Evolutionary conservation across 2,329 filamentous ascomycete genomes (phyloP).

Genomic region (Penicillium sp.): DNA sequence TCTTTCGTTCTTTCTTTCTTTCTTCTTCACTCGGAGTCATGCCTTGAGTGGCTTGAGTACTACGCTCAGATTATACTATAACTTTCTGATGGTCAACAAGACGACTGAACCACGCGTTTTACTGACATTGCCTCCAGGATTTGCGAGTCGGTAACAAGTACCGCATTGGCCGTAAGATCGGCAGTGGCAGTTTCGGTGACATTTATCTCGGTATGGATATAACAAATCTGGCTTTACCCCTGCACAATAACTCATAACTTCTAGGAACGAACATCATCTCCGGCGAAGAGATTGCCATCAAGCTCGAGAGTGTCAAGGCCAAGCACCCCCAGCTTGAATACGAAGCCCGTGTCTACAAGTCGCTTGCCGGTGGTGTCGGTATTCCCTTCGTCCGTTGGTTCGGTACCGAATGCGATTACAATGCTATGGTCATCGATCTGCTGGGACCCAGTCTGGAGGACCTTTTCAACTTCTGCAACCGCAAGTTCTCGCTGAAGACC

Average conservation of each 20-base stretch:
- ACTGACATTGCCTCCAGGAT: slow-evolving; percentile 63
- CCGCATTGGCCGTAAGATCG: slow-evolving; percentile 98
- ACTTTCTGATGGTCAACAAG: not conserved
- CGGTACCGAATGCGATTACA: slow-evolving; percentile 99
- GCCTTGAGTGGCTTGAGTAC: not conserved
- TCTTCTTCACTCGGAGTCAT: not conserved
- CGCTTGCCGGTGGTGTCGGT: slow-evolving; percentile 90
- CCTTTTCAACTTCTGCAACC: slow-evolving; percentile 99
- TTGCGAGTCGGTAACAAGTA: slow-evolving; percentile 99
- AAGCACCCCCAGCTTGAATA: slow-evolving; percentile 99
- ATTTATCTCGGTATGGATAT: slow-evolving; percentile 75
- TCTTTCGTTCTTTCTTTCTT: not conserved
- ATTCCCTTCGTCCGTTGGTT: slow-evolving; percentile 99
- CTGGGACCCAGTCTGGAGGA: slow-evolving; percentile 95
- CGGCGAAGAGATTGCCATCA: slow-evolving; percentile 98
- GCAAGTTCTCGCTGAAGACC: slow-evolving; percentile 98
- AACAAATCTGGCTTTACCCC: not conserved
- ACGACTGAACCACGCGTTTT: not conserved
- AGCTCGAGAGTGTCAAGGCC: slow-evolving; percentile 98
- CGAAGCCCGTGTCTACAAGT: slow-evolving; percentile 86
- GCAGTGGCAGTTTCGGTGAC: slow-evolving; percentile 94
- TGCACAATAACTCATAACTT: slow-evolving; percentile 12
- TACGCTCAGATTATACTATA: not conserved
- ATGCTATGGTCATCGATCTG: slow-evolving; percentile 98
- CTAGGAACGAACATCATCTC: slow-evolving; percentile 98